Base-by-base conservation (phyloP, 2,329 filamentous ascomycete species). In the Aspergillus amoenus region DNA sequence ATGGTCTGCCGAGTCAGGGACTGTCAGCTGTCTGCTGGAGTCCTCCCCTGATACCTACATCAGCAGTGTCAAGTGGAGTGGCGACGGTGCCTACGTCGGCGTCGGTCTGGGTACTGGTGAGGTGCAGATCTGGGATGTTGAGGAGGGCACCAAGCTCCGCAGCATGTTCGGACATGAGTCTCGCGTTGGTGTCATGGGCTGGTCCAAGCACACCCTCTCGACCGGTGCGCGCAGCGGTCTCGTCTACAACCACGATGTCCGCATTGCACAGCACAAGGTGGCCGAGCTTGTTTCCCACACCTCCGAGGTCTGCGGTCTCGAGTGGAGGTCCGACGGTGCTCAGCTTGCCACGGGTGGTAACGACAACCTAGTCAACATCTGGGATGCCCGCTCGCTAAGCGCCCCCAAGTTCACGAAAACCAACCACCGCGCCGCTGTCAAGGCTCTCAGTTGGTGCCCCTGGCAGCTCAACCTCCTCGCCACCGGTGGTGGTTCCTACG, bases 371-470 rank as follows among this genome's bases (percentile, higher is more conserved):
- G 94, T 99, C 65, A 95, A 91, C 69, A 99, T 99, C 79, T 99
- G 94, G 94, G 94, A 99, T 76, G 93, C 94, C 55, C 91, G 94
- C 50, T 94, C 91, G 8, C 84, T 99, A 59, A 88, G 87, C 17
- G 93, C 95, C 9, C 94, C 94, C 74, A 97, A 97, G 81, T 97
- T 97, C 82, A 94, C 92, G 78, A 99, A 99, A 88, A 96, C 93
- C 72, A 99, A 99, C 84, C 94, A 99, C 84, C 94, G 94, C 78
- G 94, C 94, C 56, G 94, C 94, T 44, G 93, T 99, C 79, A 99
- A 99, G 85, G 94, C 94, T 58, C 86, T 99, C 45, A 90, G 92
- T 62, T 99, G 94, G 94, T 99, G 94, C 83, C 94, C 94, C 43
- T 99, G 94, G 94, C 94, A 96, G 80, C 87, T 91, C 77, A 97